Evolutionary conservation across 257 asterid species (phyloP).

Genomic region (Misopates orontium): DNA sequence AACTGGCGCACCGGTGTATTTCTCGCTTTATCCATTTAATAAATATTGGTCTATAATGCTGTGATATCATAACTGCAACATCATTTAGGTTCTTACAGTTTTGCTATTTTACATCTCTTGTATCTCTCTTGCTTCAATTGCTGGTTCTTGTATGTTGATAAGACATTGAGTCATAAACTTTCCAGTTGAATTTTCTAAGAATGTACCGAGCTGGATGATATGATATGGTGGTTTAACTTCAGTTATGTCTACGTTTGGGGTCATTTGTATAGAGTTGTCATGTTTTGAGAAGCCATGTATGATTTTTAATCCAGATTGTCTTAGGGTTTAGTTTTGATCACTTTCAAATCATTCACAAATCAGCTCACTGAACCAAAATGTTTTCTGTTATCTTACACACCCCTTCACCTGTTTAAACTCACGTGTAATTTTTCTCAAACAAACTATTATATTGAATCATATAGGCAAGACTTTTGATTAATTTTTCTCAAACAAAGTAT

Average conservation of each 20-base stretch:
- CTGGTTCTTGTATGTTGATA: too few relatives aligned
- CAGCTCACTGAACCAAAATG: not conserved
- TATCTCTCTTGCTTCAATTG: too few relatives aligned
- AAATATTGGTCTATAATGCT: not conserved
- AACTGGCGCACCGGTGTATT: not conserved
- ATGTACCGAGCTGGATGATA: not conserved
- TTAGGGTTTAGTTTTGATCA: not conserved
- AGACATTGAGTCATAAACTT: too few relatives aligned
- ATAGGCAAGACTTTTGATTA: constrained; percentile 4
- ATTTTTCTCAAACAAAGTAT: too few relatives aligned
- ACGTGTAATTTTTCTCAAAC: not conserved
- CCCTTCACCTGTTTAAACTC: not conserved
- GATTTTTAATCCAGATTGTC: not conserved
- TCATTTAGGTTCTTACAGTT: not conserved
- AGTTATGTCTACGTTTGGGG: not conserved
- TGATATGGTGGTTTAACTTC: not conserved
- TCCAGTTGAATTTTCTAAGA: too few relatives aligned
- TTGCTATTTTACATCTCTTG: not conserved
- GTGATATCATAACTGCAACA: not conserved
- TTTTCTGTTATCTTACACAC: not conserved
- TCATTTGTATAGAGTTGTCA: not conserved
- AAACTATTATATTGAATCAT: too few relatives aligned
- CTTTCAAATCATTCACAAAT: constrained; percentile 9
- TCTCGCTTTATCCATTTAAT: not conserved
- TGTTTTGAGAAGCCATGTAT: constrained; percentile 8